phyloP scores from a whole-genome alignment of 1,139 yeast genomes.

The Geotrichum macrosporum region DNA sequence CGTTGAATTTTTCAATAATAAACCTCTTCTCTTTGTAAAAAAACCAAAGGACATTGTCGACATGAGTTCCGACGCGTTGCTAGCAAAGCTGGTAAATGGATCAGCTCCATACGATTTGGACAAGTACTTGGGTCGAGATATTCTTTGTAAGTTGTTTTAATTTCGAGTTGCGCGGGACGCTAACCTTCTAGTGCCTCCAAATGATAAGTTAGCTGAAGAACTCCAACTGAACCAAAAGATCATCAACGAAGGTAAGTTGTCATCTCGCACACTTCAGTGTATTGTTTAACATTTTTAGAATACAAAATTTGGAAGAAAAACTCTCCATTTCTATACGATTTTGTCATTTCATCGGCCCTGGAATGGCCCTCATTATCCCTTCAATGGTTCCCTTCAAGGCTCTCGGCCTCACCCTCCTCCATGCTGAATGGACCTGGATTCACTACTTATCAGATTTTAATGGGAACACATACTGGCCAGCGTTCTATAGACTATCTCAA shows the following conservation, averaged over 20 bases:
- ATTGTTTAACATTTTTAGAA: conserved; percentile 22
- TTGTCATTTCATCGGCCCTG: conserved; percentile 64
- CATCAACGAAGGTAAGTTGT: conserved; percentile 42
- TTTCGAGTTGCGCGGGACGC: too few relatives aligned
- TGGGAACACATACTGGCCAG: conserved; percentile 69
- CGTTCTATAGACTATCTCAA: conserved; percentile 48
- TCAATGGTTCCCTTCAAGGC: conserved; percentile 38
- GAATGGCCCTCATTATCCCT: conserved; percentile 49
- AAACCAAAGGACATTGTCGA: background rate
- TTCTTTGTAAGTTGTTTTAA: conserved; percentile 5
- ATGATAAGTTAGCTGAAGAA: conserved; percentile 39
- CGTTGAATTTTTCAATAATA: background rate
- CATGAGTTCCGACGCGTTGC: conserved; percentile 22
- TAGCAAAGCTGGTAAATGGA: conserved; percentile 17
- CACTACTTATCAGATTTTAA: conserved; percentile 43
- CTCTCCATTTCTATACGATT: conserved; percentile 78
- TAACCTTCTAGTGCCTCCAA: conserved; percentile 18
- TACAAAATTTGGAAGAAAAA: conserved; percentile 72
- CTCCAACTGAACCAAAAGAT: conserved; percentile 47
- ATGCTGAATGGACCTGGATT: conserved; percentile 22
- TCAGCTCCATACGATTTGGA: conserved; percentile 2
- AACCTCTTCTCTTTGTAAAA: background rate
- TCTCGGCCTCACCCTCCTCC: conserved; percentile 19
- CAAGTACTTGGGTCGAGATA: conserved; percentile 16
- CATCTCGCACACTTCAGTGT: conserved; percentile 1